Conservation (phyloP, 179 eudicot genomes). For the Heliamphora pulchella region DNA sequence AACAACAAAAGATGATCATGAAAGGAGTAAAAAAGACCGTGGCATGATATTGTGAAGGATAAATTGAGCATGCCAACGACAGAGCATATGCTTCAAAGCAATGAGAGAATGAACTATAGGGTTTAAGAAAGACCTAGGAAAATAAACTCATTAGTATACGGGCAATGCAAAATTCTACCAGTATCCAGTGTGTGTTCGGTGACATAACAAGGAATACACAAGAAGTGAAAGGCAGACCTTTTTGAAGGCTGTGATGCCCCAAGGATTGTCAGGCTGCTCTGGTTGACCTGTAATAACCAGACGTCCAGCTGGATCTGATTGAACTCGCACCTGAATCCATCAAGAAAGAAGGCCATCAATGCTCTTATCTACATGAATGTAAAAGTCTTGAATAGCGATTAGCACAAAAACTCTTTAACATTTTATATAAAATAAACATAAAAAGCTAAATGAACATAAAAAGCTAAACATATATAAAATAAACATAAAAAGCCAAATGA, state of each 20-base stretch:
- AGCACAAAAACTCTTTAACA: too few relatives aligned
- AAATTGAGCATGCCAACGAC: too few relatives aligned
- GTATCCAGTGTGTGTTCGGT: not conserved
- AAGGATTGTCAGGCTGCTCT: constrained; percentile 75
- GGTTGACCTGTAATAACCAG: constrained; percentile 79
- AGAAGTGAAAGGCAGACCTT: constrained; percentile 35
- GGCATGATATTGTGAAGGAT: not conserved
- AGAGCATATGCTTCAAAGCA: too few relatives aligned
- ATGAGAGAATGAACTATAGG: too few relatives aligned
- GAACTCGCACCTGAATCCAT: constrained; percentile 56
- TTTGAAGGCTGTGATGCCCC: constrained; percentile 75
- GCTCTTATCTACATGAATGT: too few relatives aligned
- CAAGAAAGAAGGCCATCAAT: constrained; percentile 17
- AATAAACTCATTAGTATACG: too few relatives aligned
- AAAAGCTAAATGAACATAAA: too few relatives aligned
- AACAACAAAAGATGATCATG: not conserved
- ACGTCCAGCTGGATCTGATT: constrained; percentile 84
- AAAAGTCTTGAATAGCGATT: too few relatives aligned
- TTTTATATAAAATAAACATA: too few relatives aligned
- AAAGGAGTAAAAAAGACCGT: not conserved
- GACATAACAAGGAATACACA: not conserved
- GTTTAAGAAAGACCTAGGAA: too few relatives aligned
- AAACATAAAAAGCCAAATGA: too few relatives aligned
- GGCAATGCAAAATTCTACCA: not conserved
- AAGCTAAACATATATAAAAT: too few relatives aligned